These are phyloP conservation scores for Oenanthe javanica DNA, from an alignment of 140 eudicot species.

Conservation along the genomic window DNA sequence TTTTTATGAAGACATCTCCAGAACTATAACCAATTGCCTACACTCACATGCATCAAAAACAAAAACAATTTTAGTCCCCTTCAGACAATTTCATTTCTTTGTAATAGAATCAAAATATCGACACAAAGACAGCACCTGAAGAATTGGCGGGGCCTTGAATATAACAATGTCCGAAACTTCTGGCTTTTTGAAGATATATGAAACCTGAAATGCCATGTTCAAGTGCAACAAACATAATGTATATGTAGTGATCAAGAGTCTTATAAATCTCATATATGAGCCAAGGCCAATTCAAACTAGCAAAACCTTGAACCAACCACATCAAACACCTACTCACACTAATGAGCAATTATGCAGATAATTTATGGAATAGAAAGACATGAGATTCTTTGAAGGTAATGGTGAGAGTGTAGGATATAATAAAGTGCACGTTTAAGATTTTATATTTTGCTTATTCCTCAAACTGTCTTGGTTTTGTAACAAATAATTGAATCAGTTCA, in stretches of 20 bases:
- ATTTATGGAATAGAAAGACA: not conserved
- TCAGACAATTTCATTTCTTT: not conserved
- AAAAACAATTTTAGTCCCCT: slow-evolving; percentile 7
- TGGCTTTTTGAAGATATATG: slow-evolving; percentile 75
- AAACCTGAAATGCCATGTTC: slow-evolving; percentile 47
- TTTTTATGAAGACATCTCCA: slow-evolving; percentile 67
- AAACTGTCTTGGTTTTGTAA: not conserved
- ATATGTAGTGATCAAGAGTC: not conserved
- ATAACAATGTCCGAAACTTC: slow-evolving; percentile 80
- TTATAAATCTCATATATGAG: not conserved
- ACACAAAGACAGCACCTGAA: slow-evolving; percentile 46
- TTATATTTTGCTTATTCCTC: not conserved
- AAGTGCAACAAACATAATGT: not conserved
- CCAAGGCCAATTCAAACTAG: not conserved
- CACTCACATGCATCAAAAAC: not conserved
- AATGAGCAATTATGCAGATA: not conserved
- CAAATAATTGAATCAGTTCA: not conserved
- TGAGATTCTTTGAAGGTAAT: not conserved
- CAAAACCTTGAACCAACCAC: not conserved
- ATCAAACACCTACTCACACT: slow-evolving; percentile 1
- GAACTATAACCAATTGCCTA: slow-evolving; percentile 62
- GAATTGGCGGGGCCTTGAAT: slow-evolving; percentile 78
- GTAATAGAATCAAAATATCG: not conserved
- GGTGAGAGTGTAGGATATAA: not conserved
- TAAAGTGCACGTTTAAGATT: not conserved